phyloP scores from a whole-genome alignment of 768 basidiomycete genomes.

The Punctularia strigosozonata region DNA sequence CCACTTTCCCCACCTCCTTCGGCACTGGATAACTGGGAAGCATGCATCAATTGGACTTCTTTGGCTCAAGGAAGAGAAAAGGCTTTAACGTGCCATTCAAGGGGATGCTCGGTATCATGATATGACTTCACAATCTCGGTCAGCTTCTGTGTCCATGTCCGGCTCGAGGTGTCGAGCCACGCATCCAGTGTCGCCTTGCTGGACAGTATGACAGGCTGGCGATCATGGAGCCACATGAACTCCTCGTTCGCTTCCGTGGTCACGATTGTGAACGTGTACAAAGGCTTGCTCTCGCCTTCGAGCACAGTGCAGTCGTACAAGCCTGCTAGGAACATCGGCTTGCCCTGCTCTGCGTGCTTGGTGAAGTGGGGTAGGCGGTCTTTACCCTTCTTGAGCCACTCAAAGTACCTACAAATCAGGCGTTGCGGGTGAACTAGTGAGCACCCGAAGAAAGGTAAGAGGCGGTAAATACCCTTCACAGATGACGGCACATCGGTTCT shows the following conservation, averaged over 20 bases:
- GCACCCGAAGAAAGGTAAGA: not conserved
- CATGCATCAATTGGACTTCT: no score
- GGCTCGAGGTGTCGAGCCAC: conserved; percentile 76
- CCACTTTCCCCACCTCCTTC: conserved; percentile 84
- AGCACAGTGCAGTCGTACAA: conserved; percentile 68
- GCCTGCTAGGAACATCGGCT: conserved; percentile 78
- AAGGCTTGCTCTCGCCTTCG: conserved; percentile 40
- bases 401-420: conserved; percentile 96
- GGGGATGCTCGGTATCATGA: conserved; percentile 30
- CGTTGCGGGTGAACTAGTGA: not conserved
- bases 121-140: conserved; percentile 51
- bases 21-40: conserved; percentile 70
- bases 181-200: conserved; percentile 40
- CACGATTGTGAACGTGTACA: conserved; percentile 84
- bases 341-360: conserved; percentile 48
- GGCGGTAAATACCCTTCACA: conserved; percentile 49
- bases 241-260: conserved; percentile 67
- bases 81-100: conserved; percentile 65
- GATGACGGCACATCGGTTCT: conserved; percentile 76
- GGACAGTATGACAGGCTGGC: conserved; percentile 75
- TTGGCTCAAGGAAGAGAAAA: not conserved
- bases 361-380: conserved; percentile 75
- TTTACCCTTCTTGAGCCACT: conserved; percentile 84
- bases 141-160: conserved; percentile 52
- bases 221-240: conserved; percentile 82